Evolutionary conservation across 2,329 filamentous ascomycete species (phyloP).

Genomic region (Trichoderma cornu-damae): DNA sequence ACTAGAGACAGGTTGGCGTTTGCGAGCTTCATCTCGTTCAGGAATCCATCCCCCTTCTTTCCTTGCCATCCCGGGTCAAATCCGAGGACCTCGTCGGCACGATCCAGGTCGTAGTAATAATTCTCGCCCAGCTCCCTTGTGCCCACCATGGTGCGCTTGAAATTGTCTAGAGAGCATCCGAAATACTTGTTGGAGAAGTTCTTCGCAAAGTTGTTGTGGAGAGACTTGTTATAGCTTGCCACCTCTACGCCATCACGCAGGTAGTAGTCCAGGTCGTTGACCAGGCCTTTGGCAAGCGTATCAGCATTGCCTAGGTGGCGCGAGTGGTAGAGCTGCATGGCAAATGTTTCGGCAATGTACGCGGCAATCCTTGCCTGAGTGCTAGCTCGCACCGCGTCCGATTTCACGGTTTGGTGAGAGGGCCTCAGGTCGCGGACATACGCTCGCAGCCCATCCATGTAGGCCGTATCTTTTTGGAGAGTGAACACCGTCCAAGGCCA

Average conservation of each 20-base stretch:
- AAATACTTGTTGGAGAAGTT: conserved; percentile 79
- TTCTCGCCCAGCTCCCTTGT: conserved; percentile 62
- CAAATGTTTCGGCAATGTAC: conserved; percentile 78
- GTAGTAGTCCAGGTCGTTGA: conserved; percentile 73
- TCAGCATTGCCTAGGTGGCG: conserved; percentile 67
- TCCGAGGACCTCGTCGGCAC: conserved; percentile 69
- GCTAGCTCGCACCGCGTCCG: conserved; percentile 53
- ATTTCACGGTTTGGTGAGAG: conserved; percentile 47
- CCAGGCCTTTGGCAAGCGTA: conserved; percentile 63
- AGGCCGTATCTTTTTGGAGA: conserved; percentile 65
- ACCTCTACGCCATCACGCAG: conserved; percentile 71
- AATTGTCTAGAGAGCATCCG: conserved; percentile 66
- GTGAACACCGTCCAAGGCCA: conserved; percentile 93
- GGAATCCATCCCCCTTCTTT: conserved; percentile 65
- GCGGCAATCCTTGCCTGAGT: conserved; percentile 69
- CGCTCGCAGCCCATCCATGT: conserved; percentile 65
- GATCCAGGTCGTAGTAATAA: conserved; percentile 78
- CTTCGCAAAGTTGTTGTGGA: conserved; percentile 77
- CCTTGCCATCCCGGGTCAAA: conserved; percentile 77
- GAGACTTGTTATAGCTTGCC: conserved; percentile 78
- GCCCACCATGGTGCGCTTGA: conserved; percentile 70
- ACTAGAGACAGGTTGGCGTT: conserved; percentile 90
- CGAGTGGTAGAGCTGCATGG: conserved; percentile 83
- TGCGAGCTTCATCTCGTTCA: conserved; percentile 74
- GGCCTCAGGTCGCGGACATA: conserved; percentile 60